Base-by-base conservation (phyloP, 1,139 yeast genomes). In the Geotrichum australiense region DNA sequence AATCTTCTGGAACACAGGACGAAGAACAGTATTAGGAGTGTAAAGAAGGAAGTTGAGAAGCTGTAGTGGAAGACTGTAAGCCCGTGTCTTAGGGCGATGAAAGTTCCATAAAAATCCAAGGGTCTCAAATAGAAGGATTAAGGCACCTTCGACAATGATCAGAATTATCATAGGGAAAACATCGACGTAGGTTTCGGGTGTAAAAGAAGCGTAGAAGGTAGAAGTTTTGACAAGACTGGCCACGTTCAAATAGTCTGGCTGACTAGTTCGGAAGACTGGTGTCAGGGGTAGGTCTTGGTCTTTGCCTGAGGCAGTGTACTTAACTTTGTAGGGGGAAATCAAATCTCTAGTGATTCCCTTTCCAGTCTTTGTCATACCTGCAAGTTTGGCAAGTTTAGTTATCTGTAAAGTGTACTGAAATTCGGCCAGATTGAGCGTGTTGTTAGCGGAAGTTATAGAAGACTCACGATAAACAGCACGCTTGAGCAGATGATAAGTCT, bases 1-100 rank as follows among this genome's bases (percentile, higher is more conserved):
- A 6, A 41, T 33, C 33, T 44, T 44, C 25, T 44, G 47, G 24
- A 44, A 40, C 12, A 44, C 35, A 5, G 47, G 47, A 20, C 26
- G 27, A 22, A 44, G 47, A 2, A 34, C 47, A 8, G 25, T 34
- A 37, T 39, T 41, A 3, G 47, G 47, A 21, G 30, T 35, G 41
- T 40, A 44, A 4, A 44, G 36, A 28, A 44, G 27, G 32, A 29
- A 44, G 40, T 40, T 44, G 19, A 44, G 31, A 14, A 42, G 28
- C 28, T 44, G 44, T 7, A 39, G 42, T 4, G 44, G 37, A 11
- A 37, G 20, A 22, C 37, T 27, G 34, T 36, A 44, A 19, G 47
- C 42, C 36, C 39, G 37, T 35, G 40, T 36, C n/a, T 35, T 19
- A 22, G 27, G 28, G 8, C 47, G 44, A 21, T 35, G 35, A 18